Evolutionary conservation across 2,329 filamentous ascomycete genomes (phyloP).

Genomic region (Lasiodiplodia gonubiensis): DNA sequence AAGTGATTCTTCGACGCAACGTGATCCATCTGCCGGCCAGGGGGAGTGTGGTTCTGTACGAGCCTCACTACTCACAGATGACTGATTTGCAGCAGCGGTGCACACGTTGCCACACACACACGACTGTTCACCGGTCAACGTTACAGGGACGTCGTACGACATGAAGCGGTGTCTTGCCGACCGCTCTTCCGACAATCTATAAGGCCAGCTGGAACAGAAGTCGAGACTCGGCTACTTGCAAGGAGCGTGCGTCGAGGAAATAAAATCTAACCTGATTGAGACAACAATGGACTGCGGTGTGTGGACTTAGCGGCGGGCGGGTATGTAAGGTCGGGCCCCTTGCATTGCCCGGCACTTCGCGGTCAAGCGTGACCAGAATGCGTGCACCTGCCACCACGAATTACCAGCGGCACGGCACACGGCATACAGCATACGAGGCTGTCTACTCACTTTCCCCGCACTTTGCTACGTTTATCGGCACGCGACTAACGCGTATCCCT

Average conservation of each 20-base stretch:
- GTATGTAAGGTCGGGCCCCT: not conserved
- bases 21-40: too few species aligned
- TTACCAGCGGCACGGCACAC: not conserved
- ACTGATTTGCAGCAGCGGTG: not conserved
- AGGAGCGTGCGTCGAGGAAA: not conserved
- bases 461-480: not conserved
- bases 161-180: not conserved
- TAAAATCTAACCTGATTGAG: not conserved
- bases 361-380: not conserved
- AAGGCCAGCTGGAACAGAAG: not conserved
- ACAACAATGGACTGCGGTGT: not conserved
- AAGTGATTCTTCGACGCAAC: not conserved
- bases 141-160: not conserved
- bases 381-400: conserved; percentile 1
- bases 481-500: not conserved
- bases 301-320: not conserved
- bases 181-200: not conserved
- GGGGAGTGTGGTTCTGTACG: too few species aligned
- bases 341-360: not conserved
- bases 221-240: not conserved
- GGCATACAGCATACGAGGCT: not conserved
- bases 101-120: not conserved
- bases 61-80: not conserved
- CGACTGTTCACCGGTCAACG: not conserved
- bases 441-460: not conserved